A percentile compares a stretch with the other conserved stretches of the same genome.
These are phyloP conservation scores for Chloropicon primus DNA, from an alignment of 139 green algal species.

Conservation along the genomic window DNA sequence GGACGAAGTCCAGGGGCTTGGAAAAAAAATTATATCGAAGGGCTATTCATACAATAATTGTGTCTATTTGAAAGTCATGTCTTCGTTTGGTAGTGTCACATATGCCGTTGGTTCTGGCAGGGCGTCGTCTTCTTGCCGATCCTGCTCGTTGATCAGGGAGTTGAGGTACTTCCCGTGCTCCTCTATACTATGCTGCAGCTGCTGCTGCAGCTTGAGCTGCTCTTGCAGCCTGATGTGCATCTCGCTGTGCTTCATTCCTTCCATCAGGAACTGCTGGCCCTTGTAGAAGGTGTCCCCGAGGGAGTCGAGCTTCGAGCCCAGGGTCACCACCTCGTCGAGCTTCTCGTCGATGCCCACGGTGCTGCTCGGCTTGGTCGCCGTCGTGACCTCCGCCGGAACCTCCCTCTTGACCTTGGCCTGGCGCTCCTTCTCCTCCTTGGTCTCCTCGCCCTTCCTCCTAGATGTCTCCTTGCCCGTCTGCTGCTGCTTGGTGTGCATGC, in stretches of 20 bases:
- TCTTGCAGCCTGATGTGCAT: conserved; percentile 92
- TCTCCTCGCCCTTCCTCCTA: neutral
- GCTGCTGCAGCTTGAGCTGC: conserved; percentile 58
- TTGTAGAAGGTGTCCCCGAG: neutral
- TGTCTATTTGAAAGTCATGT: no score
- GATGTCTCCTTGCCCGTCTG: conserved; percentile 9
- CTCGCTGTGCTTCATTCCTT: conserved; percentile 71
- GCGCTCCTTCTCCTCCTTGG: neutral
- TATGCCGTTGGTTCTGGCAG: no score
- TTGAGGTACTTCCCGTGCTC: conserved; percentile 62
- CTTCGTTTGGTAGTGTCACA: no score
- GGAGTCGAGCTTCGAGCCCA: neutral
- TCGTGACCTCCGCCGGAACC: neutral
- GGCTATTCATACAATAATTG: no score
- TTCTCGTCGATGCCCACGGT: no score
- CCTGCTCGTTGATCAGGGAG: neutral
- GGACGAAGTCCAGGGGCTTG: no score
- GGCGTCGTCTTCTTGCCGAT: no score
- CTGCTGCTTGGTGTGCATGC: conserved; percentile 61
- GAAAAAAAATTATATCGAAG: no score
- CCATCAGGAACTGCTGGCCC: neutral
- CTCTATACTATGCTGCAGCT: conserved; percentile 82
- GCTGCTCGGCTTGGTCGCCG: no score
- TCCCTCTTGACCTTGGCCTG: neutral
- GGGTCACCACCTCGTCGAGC: neutral